A percentile compares a stretch with the other conserved stretches of the same genome.
phyloP scores from a whole-genome alignment of 257 asterid genomes.

The Linderniella brevidens region DNA sequence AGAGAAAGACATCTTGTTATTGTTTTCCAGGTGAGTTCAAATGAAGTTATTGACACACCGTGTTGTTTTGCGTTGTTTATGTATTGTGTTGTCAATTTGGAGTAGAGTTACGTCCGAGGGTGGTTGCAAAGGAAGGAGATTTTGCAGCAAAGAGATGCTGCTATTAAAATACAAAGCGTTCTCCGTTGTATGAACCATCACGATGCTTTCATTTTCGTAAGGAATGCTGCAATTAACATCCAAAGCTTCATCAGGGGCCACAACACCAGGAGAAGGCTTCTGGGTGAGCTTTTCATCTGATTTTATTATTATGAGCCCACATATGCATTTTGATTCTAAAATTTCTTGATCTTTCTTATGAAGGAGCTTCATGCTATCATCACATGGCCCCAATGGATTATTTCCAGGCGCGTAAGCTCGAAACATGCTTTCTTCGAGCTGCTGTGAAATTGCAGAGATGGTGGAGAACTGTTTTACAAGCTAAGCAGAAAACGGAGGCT shows the following conservation, averaged over 20 bases:
- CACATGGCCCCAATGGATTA: constrained; percentile 12
- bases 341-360: constrained; percentile 9
- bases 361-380: constrained; percentile 38
- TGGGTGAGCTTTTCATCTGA: constrained; percentile 22
- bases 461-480: constrained; percentile 48
- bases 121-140: constrained; percentile 51
- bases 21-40: constrained; percentile 41
- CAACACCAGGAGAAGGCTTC: constrained; percentile 46
- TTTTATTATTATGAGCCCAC: not conserved
- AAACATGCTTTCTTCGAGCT: constrained; percentile 26
- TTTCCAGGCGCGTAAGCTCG: constrained; percentile 26
- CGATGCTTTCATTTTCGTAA: constrained; percentile 23
- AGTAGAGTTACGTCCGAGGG: constrained; percentile 51
- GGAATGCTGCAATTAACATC: constrained; percentile 37
- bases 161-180: constrained; percentile 41
- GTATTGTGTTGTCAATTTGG: constrained; percentile 11
- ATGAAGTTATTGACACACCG: not conserved
- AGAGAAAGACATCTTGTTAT: constrained; percentile 19
- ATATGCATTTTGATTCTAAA: constrained; percentile 8
- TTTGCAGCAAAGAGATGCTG: constrained; percentile 36
- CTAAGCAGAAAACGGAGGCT: constrained; percentile 22
- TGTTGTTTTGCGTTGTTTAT: constrained; percentile 3
- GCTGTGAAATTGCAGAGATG: constrained; percentile 66
- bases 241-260: constrained; percentile 63
- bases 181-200: constrained; percentile 30